Evolutionary conservation across 306 rosid species (phyloP), one percentile per base, ranked within the genome.

Genomic region (Luffa aegyptiaca): DNA sequence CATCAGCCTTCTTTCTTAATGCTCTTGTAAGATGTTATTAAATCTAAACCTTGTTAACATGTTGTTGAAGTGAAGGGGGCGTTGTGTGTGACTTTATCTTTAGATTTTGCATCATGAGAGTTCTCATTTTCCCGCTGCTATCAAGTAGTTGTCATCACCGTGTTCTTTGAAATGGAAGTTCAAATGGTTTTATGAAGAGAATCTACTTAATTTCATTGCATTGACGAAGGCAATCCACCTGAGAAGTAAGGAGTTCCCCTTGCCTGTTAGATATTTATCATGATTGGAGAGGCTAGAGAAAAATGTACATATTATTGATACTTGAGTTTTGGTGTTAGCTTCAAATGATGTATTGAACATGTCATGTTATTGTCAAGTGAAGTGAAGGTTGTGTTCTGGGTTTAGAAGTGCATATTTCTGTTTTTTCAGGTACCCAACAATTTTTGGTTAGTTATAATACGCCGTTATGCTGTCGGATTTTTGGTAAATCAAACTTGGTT

Each of bases 201-300:
- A 83, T 83, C 81, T 87, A 39, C 84, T 84, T 81, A 89, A 94
- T 79, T 94, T 94, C 18, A 88, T 90, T 81, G 88, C 91, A 10
- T 83, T 92, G 88, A 13, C 88, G 87, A 92, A 86, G 89, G 96
- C 98, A 63, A 89, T 93, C 84, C 93, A 86, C 77, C 90, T 83
- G 17, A 92, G 86, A 61, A 79, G 73, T 68, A 57, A 51, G 73
- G 44, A 18, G 36, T 83, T 90, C 56, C 88, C 88, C 33, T 84
- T 92, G 88, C 82, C 61, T 57, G 88, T 92, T 62, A 87, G 90
- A 82, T 86, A 85, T 82, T 69, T 76, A 72, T 83, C 85, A 42
- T 90, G 84, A 88, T 69, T 82, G 57, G 18, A 33, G 31, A 57
- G 63, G 63, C 63, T 57, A 33, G 63, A 57, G 63, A 57, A 20